Evolutionary conservation across 2,329 filamentous ascomycete species (phyloP).

Genomic region (Calonectria honghensis): DNA sequence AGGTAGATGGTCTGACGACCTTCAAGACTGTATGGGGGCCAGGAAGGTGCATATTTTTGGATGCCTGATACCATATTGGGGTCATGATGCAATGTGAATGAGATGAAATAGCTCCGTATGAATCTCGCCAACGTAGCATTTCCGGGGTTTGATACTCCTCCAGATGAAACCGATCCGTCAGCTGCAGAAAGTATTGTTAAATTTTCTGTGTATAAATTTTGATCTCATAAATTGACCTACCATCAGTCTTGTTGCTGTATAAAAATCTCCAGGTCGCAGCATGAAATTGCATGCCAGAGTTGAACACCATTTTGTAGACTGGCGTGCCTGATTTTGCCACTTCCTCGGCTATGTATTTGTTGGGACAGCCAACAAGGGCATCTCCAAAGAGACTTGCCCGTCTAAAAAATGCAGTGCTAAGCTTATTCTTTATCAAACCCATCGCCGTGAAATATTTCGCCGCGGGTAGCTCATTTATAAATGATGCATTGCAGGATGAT

Average conservation of each 20-base stretch:
- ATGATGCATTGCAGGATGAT: neutral
- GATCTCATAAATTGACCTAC: neutral
- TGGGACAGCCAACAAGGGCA: neutral
- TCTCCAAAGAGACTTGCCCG: neutral
- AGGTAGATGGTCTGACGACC: neutral
- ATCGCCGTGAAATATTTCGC: neutral
- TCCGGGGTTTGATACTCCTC: neutral
- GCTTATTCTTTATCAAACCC: neutral
- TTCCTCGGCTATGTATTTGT: neutral
- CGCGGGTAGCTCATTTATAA: neutral
- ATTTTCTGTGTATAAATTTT: neutral
- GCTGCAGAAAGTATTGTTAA: neutral
- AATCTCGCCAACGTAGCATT: neutral
- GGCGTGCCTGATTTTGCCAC: neutral
- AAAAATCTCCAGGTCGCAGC: neutral
- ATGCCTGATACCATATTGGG: neutral
- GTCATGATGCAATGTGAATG: neutral
- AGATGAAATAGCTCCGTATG: conserved; percentile 15
- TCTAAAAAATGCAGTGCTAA: neutral
- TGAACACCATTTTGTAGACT: conserved; percentile 9
- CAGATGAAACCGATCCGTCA: neutral
- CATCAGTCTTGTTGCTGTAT: neutral
- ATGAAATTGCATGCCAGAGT: conserved; percentile 7
- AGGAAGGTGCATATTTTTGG: neutral
- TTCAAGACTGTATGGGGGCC: neutral